Evolutionary conservation across 176 grass and related monocot genomes (phyloP).

Genomic region (Zoysia pacifica): DNA sequence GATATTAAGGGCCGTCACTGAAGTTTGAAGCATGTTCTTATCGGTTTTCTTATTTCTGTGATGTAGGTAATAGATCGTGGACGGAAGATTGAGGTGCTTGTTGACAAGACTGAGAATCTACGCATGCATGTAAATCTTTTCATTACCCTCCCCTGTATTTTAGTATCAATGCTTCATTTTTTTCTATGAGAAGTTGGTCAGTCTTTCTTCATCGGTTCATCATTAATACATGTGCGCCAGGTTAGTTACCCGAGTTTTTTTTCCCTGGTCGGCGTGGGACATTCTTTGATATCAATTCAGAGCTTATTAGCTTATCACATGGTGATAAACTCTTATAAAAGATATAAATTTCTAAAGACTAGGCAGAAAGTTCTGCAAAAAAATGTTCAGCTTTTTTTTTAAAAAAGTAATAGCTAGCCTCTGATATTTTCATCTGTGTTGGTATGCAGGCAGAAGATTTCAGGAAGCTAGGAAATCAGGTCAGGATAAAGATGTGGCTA

Average conservation of each 20-base stretch:
- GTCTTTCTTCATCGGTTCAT: too few species aligned
- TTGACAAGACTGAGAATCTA: slow-evolving; percentile 87
- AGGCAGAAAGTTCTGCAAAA: not conserved
- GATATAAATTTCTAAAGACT: not conserved
- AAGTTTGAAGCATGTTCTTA: not conserved
- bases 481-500: slow-evolving; percentile 93
- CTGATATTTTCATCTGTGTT: not conserved
- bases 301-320: not conserved
- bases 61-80: slow-evolving; percentile 83
- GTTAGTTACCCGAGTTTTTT: too few species aligned
- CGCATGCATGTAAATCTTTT: slow-evolving; percentile 57
- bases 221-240: too few species aligned
- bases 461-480: slow-evolving; percentile 69
- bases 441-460: slow-evolving; percentile 79
- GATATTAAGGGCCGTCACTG: not conserved
- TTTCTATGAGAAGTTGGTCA: too few species aligned
- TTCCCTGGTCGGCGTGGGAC: not conserved
- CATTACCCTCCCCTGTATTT: not conserved
- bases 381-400: not conserved
- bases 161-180: too few species aligned
- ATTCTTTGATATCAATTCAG: not conserved
- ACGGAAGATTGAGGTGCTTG: slow-evolving; percentile 87
- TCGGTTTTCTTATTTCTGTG: not conserved
- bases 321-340: not conserved
- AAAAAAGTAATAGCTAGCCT: not conserved